Evolutionary conservation across 1,139 yeast genomes (phyloP).

Genomic region (Scheffersomyces quercinus): DNA sequence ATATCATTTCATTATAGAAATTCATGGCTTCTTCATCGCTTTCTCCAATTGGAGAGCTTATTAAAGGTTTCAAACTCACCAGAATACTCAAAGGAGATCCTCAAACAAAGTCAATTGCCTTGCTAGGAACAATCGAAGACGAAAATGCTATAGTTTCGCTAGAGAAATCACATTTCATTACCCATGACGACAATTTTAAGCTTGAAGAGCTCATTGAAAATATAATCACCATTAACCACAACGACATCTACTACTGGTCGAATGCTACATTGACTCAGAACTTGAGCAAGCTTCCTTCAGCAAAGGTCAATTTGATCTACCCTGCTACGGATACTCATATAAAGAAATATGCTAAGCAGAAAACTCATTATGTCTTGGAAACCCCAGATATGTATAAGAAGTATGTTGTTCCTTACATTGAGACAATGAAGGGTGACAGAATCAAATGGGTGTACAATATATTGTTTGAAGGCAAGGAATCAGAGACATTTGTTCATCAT

Average conservation of each 20-base stretch:
- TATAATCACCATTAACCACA: slow-evolving; percentile 53
- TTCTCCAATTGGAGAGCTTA: slow-evolving; percentile 14
- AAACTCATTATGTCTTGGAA: slow-evolving; percentile 63
- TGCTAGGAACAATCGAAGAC: slow-evolving; percentile 65
- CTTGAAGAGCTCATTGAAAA: slow-evolving; percentile 28
- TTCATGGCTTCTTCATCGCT: no score
- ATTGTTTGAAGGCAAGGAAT: slow-evolving; percentile 77
- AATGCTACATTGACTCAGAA: slow-evolving; percentile 51
- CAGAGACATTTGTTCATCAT: slow-evolving; percentile 70
- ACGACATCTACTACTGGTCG: slow-evolving; percentile 89
- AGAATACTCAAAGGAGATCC: slow-evolving; percentile 56
- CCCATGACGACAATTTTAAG: slow-evolving; percentile 18
- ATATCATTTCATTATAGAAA: no score
- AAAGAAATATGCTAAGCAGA: slow-evolving; percentile 64
- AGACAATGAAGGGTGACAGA: slow-evolving; percentile 72
- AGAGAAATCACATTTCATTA: slow-evolving; percentile 67
- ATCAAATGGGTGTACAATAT: slow-evolving; percentile 92
- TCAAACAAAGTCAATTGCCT: slow-evolving; percentile 59
- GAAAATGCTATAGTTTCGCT: slow-evolving; percentile 69
- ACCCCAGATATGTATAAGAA: slow-evolving; percentile 72
- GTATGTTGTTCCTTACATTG: slow-evolving; percentile 73
- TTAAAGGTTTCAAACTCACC: slow-evolving; percentile 39
- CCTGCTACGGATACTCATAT: slow-evolving; percentile 92
- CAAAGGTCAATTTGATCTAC: slow-evolving; percentile 74
- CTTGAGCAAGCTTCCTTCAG: slow-evolving; percentile 52